Base-by-base conservation (phyloP, 1,139 yeast genomes). In the Yarrowia galli region DNA sequence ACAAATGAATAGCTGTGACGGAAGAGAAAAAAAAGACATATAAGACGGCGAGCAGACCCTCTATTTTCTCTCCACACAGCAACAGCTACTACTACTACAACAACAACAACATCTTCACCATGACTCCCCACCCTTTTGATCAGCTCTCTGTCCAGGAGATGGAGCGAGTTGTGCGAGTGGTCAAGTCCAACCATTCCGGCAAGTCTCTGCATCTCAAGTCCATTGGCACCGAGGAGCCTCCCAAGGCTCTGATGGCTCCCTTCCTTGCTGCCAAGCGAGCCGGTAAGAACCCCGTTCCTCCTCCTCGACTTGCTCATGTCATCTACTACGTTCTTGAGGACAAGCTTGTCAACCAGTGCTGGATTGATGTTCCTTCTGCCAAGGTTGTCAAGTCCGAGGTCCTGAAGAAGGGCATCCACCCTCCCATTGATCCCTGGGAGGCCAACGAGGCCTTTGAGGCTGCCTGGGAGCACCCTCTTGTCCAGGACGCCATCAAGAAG, bases 211-310 rank as follows among this genome's bases (percentile, higher is more conserved):
- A 89, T 78, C 89, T 91, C 79, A 86, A 87, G 73, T 91, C 87
- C 75, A 81, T 90, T 68, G 95, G 89, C 75, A 84, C 87, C 74
- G 77, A 86, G 69, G 97, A 91, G 76, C 97, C 97, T 42, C 96
- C 97, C 71, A 91, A 91, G 83, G 81, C 85, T 73, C 86, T 84
- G 72, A 87, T 91, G 89, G 77, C 87, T 70, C 85, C 83, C 73
- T 90, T 83, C 77, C 81, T 91, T 72, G 89, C 85, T 69, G 90
- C 92, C 68, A 95, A 89, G 79, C 84, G 79, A 68, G 80, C 84
- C 66, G 91, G 91, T 36, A 77, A 76, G 53, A 81, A 85, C 28
- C 79, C 86, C 63, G 89, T 91, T 51, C 75, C 78, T 35, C 80
- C 79, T 40, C 78, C 79, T 10, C 86, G 97, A 80, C 82, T 89